Conservation (phyloP, 164 flowering plant species). For the Cinnamomum micranthum region DNA sequence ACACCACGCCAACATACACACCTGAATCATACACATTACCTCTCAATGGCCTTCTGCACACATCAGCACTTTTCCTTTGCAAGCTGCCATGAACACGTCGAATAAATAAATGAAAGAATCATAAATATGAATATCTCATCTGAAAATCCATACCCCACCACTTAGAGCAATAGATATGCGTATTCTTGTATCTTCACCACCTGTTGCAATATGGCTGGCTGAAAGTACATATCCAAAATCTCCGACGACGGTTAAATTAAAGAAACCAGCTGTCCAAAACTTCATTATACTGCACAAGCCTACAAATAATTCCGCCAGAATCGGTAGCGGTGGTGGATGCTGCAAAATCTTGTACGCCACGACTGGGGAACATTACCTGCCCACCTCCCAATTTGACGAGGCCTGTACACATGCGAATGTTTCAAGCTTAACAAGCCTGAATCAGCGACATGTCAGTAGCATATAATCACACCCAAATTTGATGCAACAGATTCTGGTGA, state of each 20-base stretch:
- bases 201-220: not conserved
- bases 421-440: not conserved
- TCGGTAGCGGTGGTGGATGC: not conserved
- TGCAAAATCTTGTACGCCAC: not conserved
- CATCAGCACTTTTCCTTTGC: not conserved
- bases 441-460: not conserved
- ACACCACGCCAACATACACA: not conserved
- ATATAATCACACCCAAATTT: not conserved
- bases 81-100: slow-evolving; percentile 2
- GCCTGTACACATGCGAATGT: not conserved
- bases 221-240: not conserved
- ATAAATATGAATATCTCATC: slow-evolving; percentile 6
- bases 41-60: not conserved
- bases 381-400: not conserved
- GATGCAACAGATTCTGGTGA: not conserved
- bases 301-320: not conserved
- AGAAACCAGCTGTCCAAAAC: not conserved
- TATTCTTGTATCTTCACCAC: not conserved
- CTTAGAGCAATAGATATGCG: not conserved
- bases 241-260: not conserved
- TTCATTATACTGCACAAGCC: not conserved
- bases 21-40: not conserved
- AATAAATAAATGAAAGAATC: slow-evolving; percentile 8
- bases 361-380: too few species aligned
- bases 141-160: not conserved